Evolutionary conservation across 768 basidiomycete species (phyloP).

Genomic region (Kwoniella sp.): DNA sequence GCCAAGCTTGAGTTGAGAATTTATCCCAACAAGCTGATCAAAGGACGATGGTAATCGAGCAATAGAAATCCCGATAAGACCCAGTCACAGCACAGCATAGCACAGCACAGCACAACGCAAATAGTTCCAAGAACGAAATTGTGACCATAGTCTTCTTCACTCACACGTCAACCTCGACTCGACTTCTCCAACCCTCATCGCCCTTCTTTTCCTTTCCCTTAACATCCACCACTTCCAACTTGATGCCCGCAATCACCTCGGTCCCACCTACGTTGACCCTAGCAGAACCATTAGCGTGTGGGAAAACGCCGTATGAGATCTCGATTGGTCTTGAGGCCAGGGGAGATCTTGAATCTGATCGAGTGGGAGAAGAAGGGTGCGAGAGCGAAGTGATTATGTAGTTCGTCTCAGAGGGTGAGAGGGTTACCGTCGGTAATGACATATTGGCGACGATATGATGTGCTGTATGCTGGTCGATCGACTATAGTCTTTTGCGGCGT

Average conservation of each 20-base stretch:
- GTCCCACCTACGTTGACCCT: slow-evolving; percentile 45
- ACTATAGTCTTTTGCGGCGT: no score
- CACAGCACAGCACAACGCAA: no score
- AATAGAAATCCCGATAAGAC: no score
- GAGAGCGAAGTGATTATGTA: slow-evolving; percentile 52
- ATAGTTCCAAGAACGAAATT: no score
- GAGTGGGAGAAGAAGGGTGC: slow-evolving; percentile 43
- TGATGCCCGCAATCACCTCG: slow-evolving; percentile 52
- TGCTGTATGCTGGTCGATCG: no score
- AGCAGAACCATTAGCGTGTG: slow-evolving; percentile 51
- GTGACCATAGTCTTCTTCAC: slow-evolving; percentile 18
- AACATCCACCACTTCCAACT: slow-evolving; percentile 52
- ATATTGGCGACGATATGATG: slow-evolving; percentile 1
- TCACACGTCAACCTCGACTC: slow-evolving; percentile 55
- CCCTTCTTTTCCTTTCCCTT: slow-evolving; percentile 20
- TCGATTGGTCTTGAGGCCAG: slow-evolving; percentile 38
- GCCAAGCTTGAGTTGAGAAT: no score
- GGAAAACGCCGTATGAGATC: slow-evolving; percentile 49
- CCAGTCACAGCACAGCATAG: no score
- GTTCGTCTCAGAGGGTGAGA: slow-evolving; percentile 50
- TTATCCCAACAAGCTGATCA: no score
- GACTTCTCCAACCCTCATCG: slow-evolving; percentile 42
- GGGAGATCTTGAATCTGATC: slow-evolving; percentile 44
- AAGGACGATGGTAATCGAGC: no score
- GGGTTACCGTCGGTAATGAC: slow-evolving; percentile 19